These are phyloP conservation scores for Atkinsonella texensis DNA, from an alignment of 2,329 filamentous ascomycete genomes.

Conservation along the genomic window DNA sequence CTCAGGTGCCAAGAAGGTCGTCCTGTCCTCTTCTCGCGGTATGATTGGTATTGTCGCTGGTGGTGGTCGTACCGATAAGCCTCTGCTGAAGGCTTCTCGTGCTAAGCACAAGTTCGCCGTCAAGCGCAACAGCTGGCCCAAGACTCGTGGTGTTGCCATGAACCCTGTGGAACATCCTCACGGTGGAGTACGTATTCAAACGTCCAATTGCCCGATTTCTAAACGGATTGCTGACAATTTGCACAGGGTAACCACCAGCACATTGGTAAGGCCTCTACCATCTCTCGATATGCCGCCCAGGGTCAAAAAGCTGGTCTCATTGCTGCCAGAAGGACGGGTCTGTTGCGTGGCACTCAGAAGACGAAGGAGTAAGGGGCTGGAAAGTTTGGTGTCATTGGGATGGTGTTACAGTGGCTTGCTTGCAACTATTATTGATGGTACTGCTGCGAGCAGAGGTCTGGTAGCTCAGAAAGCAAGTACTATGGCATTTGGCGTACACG, in stretches of 20 bases:
- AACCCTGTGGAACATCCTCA: conserved; percentile 99
- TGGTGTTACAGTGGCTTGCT: conserved; percentile 53
- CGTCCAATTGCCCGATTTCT: neutral
- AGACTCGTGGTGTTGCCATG: conserved; percentile 99
- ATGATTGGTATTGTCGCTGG: conserved; percentile 99
- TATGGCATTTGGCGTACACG: conserved; percentile 37
- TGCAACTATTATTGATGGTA: conserved; percentile 44
- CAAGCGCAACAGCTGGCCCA: conserved; percentile 99
- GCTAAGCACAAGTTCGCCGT: conserved; percentile 99
- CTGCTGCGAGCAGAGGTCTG: conserved; percentile 34
- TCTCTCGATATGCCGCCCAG: conserved; percentile 92
- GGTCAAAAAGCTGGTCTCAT: conserved; percentile 99
- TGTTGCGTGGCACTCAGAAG: conserved; percentile 99
- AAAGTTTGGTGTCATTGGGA: conserved; percentile 46
- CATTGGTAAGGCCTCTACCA: conserved; percentile 99
- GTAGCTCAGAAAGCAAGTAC: conserved; percentile 37
- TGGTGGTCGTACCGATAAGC: conserved; percentile 99
- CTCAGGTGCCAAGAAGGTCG: conserved; percentile 97
- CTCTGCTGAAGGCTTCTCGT: conserved; percentile 96
- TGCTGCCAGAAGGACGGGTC: conserved; percentile 97
- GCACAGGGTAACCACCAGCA: conserved; percentile 96
- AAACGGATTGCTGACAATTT: conserved; percentile 28
- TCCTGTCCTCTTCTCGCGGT: conserved; percentile 81
- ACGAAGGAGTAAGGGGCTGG: conserved; percentile 73
- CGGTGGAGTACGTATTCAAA: conserved; percentile 58